Base-by-base conservation (phyloP, 106 monocot species). In the Phalaenopsis aphrodite region DNA sequence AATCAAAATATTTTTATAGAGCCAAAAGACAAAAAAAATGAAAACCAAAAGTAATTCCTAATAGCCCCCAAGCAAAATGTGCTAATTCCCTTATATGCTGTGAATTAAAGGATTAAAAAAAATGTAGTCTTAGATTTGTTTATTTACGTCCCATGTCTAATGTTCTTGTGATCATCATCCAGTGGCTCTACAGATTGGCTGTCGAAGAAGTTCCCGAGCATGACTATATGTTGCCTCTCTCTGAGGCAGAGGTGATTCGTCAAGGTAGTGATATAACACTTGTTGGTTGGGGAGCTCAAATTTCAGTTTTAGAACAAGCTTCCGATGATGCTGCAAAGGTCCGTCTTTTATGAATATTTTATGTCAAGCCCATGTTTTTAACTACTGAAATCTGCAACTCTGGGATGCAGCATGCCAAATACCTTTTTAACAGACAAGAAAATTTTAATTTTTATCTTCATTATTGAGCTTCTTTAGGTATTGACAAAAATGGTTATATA, bases 281-380 rank as follows among this genome's bases (percentile, higher is more conserved):
- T 67, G 94, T 99, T 78, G 98, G 98, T 4, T 99, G 98, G 98
- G 98, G 98, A 78, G 98, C 98, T 66, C 98, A 99, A 81, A 88
- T 99, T 82, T 58, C 86, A 19, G 80, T 99, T 19, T 84, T 99
- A 81, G 92, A 99, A 84, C 93, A 99, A 85, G 94, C 94, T 30
- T 99, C 94, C 75, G 89, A 89, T 83, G 86, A 80, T 80, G 98
- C 92, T 81, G 94, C 86, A 81, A 91, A 95, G 94, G 98, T 95
- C 52, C 56, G 84, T 68, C 47, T 69, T 69, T 38, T 69, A 9
- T 69, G 61, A 61, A 61, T 61, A n/a, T 69, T 69, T 69, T 14
- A 69, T 30, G 30, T 23, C 36, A 16, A 39, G 39, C 23, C 24
- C 23, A 5, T 21, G n/a, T 65, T 21, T 65, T 65, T 69, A n/a